phyloP scores from a whole-genome alignment of 306 rosid genomes.

The Vigna reflexopilosa region DNA sequence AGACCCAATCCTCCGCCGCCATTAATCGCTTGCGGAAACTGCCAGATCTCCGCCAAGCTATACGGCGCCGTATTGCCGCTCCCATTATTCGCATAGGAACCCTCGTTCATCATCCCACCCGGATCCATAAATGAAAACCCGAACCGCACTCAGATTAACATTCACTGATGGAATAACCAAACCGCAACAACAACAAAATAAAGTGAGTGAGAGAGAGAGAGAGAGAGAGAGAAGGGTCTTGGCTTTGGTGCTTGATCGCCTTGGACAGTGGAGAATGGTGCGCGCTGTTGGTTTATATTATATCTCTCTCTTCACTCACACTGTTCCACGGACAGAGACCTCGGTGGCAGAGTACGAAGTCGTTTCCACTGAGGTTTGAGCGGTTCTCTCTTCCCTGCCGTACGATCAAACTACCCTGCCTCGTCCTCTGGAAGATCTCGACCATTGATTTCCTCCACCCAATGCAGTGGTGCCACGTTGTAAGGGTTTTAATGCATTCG shows the following conservation, averaged over 20 bases:
- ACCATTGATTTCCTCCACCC: neutral
- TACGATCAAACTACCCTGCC: conserved; percentile 35
- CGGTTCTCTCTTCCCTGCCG: conserved; percentile 44
- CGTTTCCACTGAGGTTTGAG: conserved; percentile 67
- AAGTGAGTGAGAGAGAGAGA: neutral
- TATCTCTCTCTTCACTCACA: conserved; percentile 42
- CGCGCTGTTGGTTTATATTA: conserved; percentile 51
- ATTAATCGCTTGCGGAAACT: conserved; percentile 53
- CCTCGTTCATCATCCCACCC: conserved; percentile 62
- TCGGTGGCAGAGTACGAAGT: conserved; percentile 60
- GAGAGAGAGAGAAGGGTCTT: conserved; percentile 2
- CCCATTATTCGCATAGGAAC: conserved; percentile 54
- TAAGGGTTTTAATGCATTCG: neutral
- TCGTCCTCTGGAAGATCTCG: accelerated
- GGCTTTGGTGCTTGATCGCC: conserved; percentile 55
- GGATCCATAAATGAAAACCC: conserved; percentile 61
- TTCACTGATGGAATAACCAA: conserved; percentile 2
- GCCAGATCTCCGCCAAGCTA: conserved; percentile 90
- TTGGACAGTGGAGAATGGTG: conserved; percentile 70
- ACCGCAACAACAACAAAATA: neutral
- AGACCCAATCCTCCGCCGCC: conserved; percentile 67
- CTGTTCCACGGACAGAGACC: conserved; percentile 58
- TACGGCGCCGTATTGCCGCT: conserved; percentile 59
- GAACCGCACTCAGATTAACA: conserved; percentile 2
- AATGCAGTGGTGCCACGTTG: neutral